Evolutionary conservation across 1,284 basidiomycete species (phyloP), one percentile per base, ranked within the genome.

Genomic region (Cryptococcus neoformans): DNA sequence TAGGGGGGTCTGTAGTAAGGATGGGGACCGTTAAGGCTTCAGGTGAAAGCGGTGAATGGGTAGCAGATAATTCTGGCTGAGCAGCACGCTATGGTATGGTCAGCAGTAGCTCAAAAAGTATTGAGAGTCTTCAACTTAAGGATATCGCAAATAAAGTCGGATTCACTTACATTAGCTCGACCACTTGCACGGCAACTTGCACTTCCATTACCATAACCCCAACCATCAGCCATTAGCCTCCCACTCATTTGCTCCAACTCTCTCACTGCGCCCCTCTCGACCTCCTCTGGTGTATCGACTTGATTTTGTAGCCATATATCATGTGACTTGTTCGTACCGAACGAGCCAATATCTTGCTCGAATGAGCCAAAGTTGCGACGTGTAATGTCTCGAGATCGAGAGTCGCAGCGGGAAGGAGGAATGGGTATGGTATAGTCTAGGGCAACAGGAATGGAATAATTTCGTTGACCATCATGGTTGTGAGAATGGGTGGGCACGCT

Each of bases 211-310:
- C 36, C 53, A 47, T 51, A 56, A 4, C 54, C 58, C 35, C 41
- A 59, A 11, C 41, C 46, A 42, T 60, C 52, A 44, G 46, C 34
- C 40, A 48, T 17, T 12, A 57, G 38, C 34, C 53, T 45, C 34
- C 55, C 58, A 36, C 44, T 54, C 12, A 60, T n/a, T 4, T 41
- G 52, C 42, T 57, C 52, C 28, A 60, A 44, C 37, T 56, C 58
- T 16, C 49, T 35, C 35, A 54, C 38, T 12, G 58, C 58, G 16
- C 50, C 40, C 10, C 53, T 10, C 49, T 60, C 58, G 4, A 54
- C 49, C 36, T 41, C 40, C 16, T 41, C 40, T 3, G 6, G 16
- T 41, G 40, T 41, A 16, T 41, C 40, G 12, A 41, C 11, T 12
- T 41, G 40, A 1, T 41, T 16, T 16, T 16, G 11, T 11, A 12